Evolutionary conservation across 2,329 filamentous ascomycete species (phyloP).

Genomic region (Fusarium solani-melongenae): DNA sequence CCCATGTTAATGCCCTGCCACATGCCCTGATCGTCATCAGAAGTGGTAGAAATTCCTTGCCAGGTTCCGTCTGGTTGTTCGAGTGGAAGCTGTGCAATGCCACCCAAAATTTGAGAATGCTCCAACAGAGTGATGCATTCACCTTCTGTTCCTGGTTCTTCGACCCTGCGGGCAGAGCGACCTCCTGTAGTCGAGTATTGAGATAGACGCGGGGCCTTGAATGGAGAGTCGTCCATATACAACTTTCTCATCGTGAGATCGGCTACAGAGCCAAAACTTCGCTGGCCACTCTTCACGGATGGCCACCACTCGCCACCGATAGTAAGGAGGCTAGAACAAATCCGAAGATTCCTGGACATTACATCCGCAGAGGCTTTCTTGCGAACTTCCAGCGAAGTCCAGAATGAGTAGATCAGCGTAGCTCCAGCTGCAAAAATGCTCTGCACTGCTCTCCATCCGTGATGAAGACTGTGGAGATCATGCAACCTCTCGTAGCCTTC

Average conservation of each 20-base stretch:
- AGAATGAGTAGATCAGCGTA: constrained; percentile 53
- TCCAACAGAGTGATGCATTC: neutral
- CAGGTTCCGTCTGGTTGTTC: neutral
- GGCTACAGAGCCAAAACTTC: constrained; percentile 42
- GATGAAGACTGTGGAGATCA: constrained; percentile 44
- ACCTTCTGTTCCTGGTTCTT: neutral
- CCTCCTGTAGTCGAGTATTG: neutral
- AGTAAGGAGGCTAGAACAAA: constrained; percentile 51
- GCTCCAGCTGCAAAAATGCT: constrained; percentile 52
- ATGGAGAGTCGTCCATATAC: constrained; percentile 7
- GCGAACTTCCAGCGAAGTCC: constrained; percentile 45
- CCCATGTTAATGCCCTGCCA: neutral
- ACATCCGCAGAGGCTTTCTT: constrained; percentile 27
- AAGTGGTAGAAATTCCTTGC: neutral
- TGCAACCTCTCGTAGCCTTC: constrained; percentile 47
- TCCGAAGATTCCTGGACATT: constrained; percentile 39
- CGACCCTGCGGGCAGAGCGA: neutral
- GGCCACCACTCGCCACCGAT: constrained; percentile 55
- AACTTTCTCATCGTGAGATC: constrained; percentile 21
- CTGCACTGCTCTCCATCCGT: constrained; percentile 52
- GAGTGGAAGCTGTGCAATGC: neutral
- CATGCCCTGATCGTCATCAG: neutral
- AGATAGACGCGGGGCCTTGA: constrained; percentile 9
- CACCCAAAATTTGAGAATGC: neutral
- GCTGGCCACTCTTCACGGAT: constrained; percentile 46